A percentile compares a stretch with the other conserved stretches of the same genome.
Evolutionary conservation across 495 filamentous ascomycete species (phyloP).

Genomic region (Bombardia bombarda): DNA sequence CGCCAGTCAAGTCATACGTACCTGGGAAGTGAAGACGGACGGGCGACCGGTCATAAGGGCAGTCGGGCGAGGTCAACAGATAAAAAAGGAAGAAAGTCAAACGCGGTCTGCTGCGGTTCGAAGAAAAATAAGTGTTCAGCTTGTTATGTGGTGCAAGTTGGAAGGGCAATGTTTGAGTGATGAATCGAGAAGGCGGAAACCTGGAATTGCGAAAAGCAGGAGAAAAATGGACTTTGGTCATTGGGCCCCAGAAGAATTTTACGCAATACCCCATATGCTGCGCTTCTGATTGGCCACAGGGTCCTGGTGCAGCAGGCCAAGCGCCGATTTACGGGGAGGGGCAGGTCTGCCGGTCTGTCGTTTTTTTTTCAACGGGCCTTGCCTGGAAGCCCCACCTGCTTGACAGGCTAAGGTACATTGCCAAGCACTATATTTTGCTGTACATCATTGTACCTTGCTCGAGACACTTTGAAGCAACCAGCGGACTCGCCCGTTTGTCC

Average conservation of each 20-base stretch:
- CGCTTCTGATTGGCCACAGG: slow-evolving; percentile 4
- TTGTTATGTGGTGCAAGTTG: not conserved
- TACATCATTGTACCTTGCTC: too few species aligned
- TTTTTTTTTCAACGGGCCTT: too few species aligned
- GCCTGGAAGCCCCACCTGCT: too few species aligned
- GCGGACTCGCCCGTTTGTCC: too few species aligned
- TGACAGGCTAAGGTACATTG: too few species aligned
- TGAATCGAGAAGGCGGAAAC: slow-evolving; percentile 9
- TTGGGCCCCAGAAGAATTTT: slow-evolving; percentile 10
- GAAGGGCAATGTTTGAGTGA: slow-evolving; percentile 8
- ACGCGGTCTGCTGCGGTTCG: slow-evolving; percentile 6
- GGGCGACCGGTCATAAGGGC: slow-evolving; percentile 93
- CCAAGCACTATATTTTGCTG: too few species aligned
- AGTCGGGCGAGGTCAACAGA: slow-evolving; percentile 22
- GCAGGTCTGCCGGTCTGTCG: too few species aligned
- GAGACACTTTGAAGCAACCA: too few species aligned
- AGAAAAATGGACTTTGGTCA: slow-evolving; percentile 11
- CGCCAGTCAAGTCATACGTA: slow-evolving; percentile 29
- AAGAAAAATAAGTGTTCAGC: not conserved
- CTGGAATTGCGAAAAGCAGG: slow-evolving; percentile 4
- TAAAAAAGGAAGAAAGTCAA: slow-evolving; percentile 10
- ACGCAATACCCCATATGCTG: not conserved
- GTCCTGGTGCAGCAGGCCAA: not conserved
- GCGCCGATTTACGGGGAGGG: slow-evolving; percentile 3
- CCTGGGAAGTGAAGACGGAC: slow-evolving; percentile 95